Evolutionary conservation across 371 early-diverging fungal genomes (phyloP), one percentile per base, ranked within the genome.

Genomic region (Batkoa obscura): DNA sequence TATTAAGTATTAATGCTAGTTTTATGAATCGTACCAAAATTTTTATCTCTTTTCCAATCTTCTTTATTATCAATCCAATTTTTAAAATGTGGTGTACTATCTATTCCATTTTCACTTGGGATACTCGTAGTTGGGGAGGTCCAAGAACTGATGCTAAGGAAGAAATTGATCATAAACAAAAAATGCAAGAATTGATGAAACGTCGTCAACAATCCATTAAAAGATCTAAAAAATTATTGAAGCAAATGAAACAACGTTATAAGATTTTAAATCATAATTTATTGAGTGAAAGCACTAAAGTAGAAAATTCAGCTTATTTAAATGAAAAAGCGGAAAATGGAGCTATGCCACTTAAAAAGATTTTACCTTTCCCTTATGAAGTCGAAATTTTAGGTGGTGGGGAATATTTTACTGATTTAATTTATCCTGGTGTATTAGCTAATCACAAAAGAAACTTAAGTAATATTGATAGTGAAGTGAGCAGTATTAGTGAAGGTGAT

Each of bases 41-140:
- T 9, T 53, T 15, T n/a, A 39, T 53, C 38, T 37, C 53, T n/a
- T 53, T 53, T 39, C 53, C 53, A 12, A 34, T 53, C 35, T 53
- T 53, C 53, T 53, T 53, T 39, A 38, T 53, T 38, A 10, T 53
- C 17, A 15, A 36, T 2, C 53, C 53, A 6, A 53, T 53, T n/a
- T 53, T 53, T 39, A 53, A 53, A 30, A 15, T 53, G 53, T 53
- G 53, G 53, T 53, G 53, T 35, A 53, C 53, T 23, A 39, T 53
- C 3, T 53, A 53, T 39, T 53, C 53, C 13, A 53, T 53, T 4
- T 39, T 53, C 39, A 53, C 53, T 10, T 53, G 53, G 53, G 53
- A 53, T n/a, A 53, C 53, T 30, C 35, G 53, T 15, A 38, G 38
- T 2, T 53, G 53, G 53, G 53, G 53, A n/a, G 53, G 53, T n/a